These are phyloP conservation scores for Alternaria infectoria DNA, from an alignment of 2,329 filamentous ascomycete genomes.

Conservation along the genomic window DNA sequence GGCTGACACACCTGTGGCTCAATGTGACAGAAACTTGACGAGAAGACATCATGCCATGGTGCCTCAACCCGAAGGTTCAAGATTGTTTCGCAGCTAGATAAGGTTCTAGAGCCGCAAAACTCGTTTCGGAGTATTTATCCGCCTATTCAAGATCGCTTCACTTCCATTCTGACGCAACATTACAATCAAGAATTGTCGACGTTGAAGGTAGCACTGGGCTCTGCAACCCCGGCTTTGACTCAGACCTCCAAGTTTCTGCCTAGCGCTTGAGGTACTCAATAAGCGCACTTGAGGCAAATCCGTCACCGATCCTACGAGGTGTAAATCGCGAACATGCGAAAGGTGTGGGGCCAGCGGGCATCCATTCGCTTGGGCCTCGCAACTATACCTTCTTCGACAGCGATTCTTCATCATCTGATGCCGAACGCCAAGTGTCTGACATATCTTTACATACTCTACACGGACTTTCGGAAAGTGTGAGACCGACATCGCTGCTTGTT, in stretches of 20 bases:
- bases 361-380: not conserved
- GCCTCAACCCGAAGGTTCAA: not conserved
- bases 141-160: not conserved
- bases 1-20: conserved; percentile 11
- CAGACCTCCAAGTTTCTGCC: conserved; percentile 11
- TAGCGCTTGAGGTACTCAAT: not conserved
- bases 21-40: conserved; percentile 1
- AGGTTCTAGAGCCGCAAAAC: not conserved
- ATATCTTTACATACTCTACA: not conserved
- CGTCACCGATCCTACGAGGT: conserved; percentile 1
- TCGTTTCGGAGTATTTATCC: conserved; percentile 3
- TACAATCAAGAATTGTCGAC: conserved; percentile 11
- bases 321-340: not conserved
- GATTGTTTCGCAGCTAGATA: not conserved
- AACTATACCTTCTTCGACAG: conserved; percentile 1
- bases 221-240: conserved; percentile 18
- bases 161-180: not conserved
- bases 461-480: not conserved
- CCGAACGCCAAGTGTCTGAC: not conserved
- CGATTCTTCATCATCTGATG: not conserved
- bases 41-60: not conserved
- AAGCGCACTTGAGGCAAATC: not conserved
- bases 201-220: conserved; percentile 3
- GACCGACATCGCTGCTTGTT: not conserved
- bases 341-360: not conserved